phyloP scores from a whole-genome alignment of 768 basidiomycete species.

The Plicaturopsis crispa region DNA sequence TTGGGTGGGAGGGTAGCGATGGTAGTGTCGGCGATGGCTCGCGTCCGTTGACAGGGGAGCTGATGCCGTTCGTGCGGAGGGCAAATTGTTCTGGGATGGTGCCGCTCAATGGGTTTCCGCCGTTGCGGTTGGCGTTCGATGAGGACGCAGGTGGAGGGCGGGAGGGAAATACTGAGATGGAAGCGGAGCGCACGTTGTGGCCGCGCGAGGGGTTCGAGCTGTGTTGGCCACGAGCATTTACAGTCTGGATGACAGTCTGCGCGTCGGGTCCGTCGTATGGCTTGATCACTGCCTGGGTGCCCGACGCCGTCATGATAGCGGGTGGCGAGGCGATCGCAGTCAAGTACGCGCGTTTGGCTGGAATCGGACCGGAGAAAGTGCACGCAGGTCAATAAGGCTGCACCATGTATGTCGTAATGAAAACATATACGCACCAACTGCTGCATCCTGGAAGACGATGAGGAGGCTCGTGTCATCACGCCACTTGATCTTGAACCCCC shows the following conservation, averaged over 20 bases:
- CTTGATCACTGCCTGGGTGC: slow-evolving; percentile 55
- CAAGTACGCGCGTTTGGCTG: slow-evolving; percentile 95
- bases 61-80: slow-evolving; percentile 14
- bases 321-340: slow-evolving; percentile 81
- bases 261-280: slow-evolving; percentile 97
- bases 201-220: slow-evolving; percentile 57
- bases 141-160: slow-evolving; percentile 27
- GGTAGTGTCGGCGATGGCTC: slow-evolving; percentile 83
- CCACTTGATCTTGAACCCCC: slow-evolving; percentile 99
- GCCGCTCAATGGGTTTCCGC: slow-evolving; percentile 23
- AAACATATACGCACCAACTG: slow-evolving; percentile 60
- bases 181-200: slow-evolving; percentile 63
- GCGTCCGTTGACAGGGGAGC: slow-evolving; percentile 37
- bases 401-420: slow-evolving; percentile 1
- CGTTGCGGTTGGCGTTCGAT: slow-evolving; percentile 23
- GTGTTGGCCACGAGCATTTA: slow-evolving; percentile 67
- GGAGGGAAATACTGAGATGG: slow-evolving; percentile 55
- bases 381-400: not conserved
- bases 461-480: slow-evolving; percentile 92
- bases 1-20: slow-evolving; percentile 73
- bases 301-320: slow-evolving; percentile 52
- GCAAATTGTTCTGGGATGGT: slow-evolving; percentile 8
- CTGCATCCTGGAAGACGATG: slow-evolving; percentile 90
- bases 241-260: slow-evolving; percentile 73
- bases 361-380: slow-evolving; percentile 2